Evolutionary conservation across 768 basidiomycete species (phyloP).

Genomic region (Leccinum sublutescens): DNA sequence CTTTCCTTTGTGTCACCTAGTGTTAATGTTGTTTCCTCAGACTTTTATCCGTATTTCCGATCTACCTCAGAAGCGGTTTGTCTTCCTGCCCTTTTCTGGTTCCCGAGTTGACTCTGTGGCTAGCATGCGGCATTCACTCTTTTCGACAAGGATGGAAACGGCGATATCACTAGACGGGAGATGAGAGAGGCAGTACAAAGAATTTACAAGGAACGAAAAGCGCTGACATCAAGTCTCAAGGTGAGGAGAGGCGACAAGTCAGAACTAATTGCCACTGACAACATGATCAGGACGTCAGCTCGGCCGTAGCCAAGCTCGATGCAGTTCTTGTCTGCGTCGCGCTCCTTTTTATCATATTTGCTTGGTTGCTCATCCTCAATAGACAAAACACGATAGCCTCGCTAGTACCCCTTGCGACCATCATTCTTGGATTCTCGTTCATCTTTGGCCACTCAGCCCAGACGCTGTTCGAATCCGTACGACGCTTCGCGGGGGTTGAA

Average conservation of each 20-base stretch:
- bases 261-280: neutral
- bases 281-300: conserved; percentile 58
- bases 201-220: conserved; percentile 76
- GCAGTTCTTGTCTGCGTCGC: conserved; percentile 64
- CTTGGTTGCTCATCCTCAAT: conserved; percentile 76
- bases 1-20: neutral
- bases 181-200: conserved; percentile 82
- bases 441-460: conserved; percentile 83
- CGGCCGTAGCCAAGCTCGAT: conserved; percentile 75
- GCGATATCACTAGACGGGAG: conserved; percentile 72
- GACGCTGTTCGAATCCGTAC: conserved; percentile 72
- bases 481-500: conserved; percentile 17
- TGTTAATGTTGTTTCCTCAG: conserved; percentile 34
- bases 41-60: conserved; percentile 77
- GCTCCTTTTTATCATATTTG: conserved; percentile 59
- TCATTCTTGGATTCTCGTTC: conserved; percentile 82
- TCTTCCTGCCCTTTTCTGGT: neutral
- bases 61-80: conserved; percentile 66
- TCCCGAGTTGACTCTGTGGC: conserved; percentile 1
- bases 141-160: conserved; percentile 83
- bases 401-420: conserved; percentile 74
- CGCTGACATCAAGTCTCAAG: conserved; percentile 68
- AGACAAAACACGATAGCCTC: conserved; percentile 62
- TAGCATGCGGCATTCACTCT: conserved; percentile 67
- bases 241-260: conserved; percentile 31